phyloP scores from a whole-genome alignment of 352 stramenopile species.

The Chrysophaeum taylorii region DNA sequence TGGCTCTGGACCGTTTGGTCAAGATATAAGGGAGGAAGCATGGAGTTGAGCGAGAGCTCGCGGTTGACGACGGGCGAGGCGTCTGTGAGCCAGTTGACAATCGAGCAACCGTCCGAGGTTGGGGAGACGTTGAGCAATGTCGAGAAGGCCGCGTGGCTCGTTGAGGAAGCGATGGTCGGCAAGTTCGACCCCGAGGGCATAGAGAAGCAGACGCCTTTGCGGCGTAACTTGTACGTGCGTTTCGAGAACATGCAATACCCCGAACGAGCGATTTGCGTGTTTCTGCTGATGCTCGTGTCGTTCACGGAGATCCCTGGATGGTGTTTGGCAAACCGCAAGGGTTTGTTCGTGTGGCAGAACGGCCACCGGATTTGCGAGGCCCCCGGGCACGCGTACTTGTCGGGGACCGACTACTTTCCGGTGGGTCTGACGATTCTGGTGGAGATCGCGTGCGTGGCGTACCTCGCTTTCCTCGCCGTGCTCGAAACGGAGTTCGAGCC shows the following conservation, averaged over 20 bases:
- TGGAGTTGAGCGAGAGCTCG: too few species aligned
- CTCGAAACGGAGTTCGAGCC: background rate
- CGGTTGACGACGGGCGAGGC: too few species aligned
- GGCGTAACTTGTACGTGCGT: background rate
- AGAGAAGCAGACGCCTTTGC: background rate
- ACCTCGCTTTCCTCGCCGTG: background rate
- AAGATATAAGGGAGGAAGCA: too few species aligned
- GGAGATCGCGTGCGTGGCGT: background rate
- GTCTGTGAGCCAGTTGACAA: too few species aligned
- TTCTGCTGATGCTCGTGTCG: background rate
- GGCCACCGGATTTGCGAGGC: background rate
- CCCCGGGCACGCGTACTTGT: background rate
- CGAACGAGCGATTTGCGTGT: background rate
- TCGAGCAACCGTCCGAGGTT: too few species aligned
- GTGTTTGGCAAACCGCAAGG: background rate
- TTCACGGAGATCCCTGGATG: constrained; percentile 1
- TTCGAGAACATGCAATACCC: constrained; percentile 8
- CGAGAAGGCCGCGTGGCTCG: constrained; percentile 8
- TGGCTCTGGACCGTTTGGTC: too few species aligned
- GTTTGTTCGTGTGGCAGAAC: background rate
- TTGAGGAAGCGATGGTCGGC: constrained; percentile 11
- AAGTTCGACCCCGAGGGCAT: background rate
- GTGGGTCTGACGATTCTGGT: background rate
- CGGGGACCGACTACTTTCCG: constrained; percentile 1
- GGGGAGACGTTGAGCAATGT: too few species aligned